Evolutionary conservation across 257 asterid species (phyloP).

Genomic region (Oldenlandia corymbosa): DNA sequence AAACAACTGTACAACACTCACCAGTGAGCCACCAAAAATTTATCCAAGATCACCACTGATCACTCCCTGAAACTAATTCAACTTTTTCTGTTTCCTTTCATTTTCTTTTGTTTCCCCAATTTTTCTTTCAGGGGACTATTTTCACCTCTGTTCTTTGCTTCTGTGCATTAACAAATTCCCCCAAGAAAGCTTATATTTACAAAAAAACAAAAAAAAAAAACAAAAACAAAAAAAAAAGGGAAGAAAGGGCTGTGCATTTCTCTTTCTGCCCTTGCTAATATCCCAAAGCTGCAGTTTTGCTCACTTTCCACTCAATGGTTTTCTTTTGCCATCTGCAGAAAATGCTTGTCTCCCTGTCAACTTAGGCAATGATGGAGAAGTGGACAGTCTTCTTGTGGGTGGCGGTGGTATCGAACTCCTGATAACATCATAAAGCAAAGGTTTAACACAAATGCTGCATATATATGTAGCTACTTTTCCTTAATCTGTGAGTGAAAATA

Average conservation of each 20-base stretch:
- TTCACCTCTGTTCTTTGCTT: background rate
- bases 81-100: constrained; percentile 5
- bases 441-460: background rate
- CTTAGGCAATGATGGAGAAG: constrained; percentile 31
- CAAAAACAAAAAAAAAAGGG: background rate
- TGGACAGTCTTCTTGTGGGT: constrained; percentile 42
- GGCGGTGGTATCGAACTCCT: constrained; percentile 75
- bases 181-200: constrained; percentile 8
- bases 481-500: too few species aligned
- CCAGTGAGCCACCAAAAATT: constrained; percentile 32
- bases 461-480: too few species aligned
- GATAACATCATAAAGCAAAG: background rate
- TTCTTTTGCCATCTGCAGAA: constrained; percentile 45
- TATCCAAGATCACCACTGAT: constrained; percentile 28
- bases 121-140: background rate
- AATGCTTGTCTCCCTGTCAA: constrained; percentile 33
- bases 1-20: constrained; percentile 15
- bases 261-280: background rate
- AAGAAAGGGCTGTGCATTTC: constrained; percentile 12
- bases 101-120: background rate
- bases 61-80: constrained; percentile 13
- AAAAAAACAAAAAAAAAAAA: constrained; percentile 6
- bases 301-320: constrained; percentile 47
- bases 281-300: constrained; percentile 8
- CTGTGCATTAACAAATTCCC: constrained; percentile 21